Evolutionary conservation across 352 stramenopile species (phyloP).

Genomic region (Plasmopara muralis): DNA sequence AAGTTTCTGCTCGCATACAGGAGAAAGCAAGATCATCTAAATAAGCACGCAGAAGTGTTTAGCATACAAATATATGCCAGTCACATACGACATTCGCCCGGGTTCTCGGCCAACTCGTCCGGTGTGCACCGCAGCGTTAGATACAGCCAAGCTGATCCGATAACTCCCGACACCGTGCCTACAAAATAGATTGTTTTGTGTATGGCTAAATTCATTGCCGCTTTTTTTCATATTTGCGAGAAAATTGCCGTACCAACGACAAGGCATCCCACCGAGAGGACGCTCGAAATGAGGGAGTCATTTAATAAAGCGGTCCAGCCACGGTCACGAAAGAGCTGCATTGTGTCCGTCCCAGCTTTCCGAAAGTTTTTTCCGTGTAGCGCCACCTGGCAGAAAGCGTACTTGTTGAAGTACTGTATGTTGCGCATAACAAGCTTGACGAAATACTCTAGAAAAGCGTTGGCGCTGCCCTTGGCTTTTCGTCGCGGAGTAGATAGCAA

Average conservation of each 20-base stretch:
- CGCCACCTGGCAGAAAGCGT: constrained; percentile 78
- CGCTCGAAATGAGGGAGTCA: constrained; percentile 70
- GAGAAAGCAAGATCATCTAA: not conserved
- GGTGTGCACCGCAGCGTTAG: constrained; percentile 60
- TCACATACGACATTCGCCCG: constrained; percentile 56
- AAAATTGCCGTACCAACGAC: constrained; percentile 53
- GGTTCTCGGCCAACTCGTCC: constrained; percentile 31
- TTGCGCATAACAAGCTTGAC: constrained; percentile 64
- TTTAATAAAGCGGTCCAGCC: constrained; percentile 77
- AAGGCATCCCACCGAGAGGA: constrained; percentile 66
- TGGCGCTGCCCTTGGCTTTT: constrained; percentile 53
- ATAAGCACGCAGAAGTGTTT: constrained; percentile 6
- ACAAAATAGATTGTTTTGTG: constrained; percentile 7
- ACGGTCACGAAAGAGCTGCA: constrained; percentile 73
- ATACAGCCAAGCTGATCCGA: constrained; percentile 69
- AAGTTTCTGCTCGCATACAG: constrained; percentile 48
- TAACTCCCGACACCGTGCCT: constrained; percentile 65
- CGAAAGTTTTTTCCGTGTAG: constrained; percentile 84
- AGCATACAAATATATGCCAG: not conserved
- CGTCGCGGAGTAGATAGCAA: constrained; percentile 61
- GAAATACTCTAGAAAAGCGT: constrained; percentile 80
- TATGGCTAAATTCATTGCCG: constrained; percentile 2
- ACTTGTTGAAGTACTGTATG: constrained; percentile 85
- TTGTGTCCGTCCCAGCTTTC: constrained; percentile 62
- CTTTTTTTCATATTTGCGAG: not conserved